Conservation (phyloP, 768 basidiomycete genomes). For the Boletus bicolor region DNA sequence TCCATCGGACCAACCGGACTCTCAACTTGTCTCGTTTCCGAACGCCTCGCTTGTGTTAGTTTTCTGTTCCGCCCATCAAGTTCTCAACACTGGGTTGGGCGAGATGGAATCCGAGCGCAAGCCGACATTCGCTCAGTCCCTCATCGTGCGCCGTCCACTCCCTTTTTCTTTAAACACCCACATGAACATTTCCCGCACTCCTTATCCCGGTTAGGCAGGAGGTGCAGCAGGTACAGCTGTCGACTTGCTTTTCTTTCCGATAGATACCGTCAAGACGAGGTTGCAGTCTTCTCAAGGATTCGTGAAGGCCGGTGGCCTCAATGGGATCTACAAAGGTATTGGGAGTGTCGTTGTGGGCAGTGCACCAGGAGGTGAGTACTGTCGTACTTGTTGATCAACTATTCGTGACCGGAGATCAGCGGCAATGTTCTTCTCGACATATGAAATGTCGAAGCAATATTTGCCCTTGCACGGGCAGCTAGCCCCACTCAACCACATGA, state of each 20-base stretch:
- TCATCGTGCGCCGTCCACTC: constrained; percentile 37
- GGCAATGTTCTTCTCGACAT: constrained; percentile 91
- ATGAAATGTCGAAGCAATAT: constrained; percentile 81
- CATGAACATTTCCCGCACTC: constrained; percentile 12
- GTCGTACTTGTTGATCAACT: background rate
- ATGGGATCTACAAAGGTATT: constrained; percentile 87
- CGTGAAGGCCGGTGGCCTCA: constrained; percentile 78
- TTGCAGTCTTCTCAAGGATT: constrained; percentile 90
- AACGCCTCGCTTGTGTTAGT: background rate
- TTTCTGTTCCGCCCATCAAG: constrained; percentile 7
- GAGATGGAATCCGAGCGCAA: constrained; percentile 31
- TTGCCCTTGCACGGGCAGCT: constrained; percentile 62
- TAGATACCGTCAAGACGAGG: constrained; percentile 96
- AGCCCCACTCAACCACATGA: constrained; percentile 60
- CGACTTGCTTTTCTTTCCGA: constrained; percentile 93
- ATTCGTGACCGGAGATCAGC: constrained; percentile 46
- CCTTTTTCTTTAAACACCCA: constrained; percentile 2
- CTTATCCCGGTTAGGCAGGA: constrained; percentile 58
- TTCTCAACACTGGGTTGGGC: background rate
- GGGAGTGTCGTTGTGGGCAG: constrained; percentile 94
- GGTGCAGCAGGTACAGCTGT: constrained; percentile 91
- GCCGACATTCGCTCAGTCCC: constrained; percentile 46
- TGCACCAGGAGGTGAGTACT: constrained; percentile 80
- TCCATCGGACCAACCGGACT: background rate
- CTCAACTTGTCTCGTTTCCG: background rate